Evolutionary conservation across 768 basidiomycete species (phyloP), one percentile per base, ranked within the genome.

Genomic region (Amanita thiersii): DNA sequence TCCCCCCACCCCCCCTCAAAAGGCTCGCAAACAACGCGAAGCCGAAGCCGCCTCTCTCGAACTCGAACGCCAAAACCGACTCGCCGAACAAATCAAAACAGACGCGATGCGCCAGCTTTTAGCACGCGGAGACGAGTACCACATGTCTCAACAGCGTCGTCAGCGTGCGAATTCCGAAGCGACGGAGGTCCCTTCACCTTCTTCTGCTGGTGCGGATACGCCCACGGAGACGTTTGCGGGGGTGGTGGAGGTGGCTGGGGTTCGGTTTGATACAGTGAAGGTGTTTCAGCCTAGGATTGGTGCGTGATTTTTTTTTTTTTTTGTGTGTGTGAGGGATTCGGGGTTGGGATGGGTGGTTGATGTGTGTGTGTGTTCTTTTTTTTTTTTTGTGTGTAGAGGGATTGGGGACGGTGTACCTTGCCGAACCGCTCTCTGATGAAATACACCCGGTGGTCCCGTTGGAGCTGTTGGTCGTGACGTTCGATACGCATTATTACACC

Each of bases 401-500:
- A 31, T 62, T 87, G 21, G 85, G 83, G 1, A 77, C 72, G 7
- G 64, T 75, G 0, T 88, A 82, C 58, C 66, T 78, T 41, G 86
- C 84, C 0, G 85, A 87, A 46, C 86, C 87, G 5, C 59, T 89
- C 11, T 77, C 77, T 52, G 83, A 87, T 45, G 75, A 81, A 47
- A 63, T 73, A 11, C 63, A 71, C 44, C 63, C 58, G 0, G 69
- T 70, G 2, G 58, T 77, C 11, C 76, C 80, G 18, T 65, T 91
- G 3, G 86, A 88, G 50, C 63, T 90, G 7, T 72, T 79, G 50
- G 62, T 77, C 4, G 68, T 86, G 17, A 69, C 69, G 12, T 90
- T 91, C 51, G 66, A 72, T 35, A 71, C 81, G 1, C 65, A 69
- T 14, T 87, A 89, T 53, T 90, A 90, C 53, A 63, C 65, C 1